Conservation (phyloP, 2,329 filamentous ascomycete species). For the Apiospora saccharicola region DNA sequence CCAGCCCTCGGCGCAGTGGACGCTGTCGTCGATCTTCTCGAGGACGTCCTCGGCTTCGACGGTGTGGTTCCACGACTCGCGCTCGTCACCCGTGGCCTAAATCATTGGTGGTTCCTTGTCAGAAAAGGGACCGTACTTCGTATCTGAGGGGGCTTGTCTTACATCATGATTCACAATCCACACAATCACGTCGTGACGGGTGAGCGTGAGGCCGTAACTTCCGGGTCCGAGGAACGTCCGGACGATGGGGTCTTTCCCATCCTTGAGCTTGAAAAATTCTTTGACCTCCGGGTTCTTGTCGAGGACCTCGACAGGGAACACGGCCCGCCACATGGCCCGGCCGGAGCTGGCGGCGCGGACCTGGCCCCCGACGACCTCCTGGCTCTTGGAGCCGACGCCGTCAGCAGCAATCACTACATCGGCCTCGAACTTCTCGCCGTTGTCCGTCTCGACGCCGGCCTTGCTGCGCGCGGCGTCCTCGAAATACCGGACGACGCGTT, state of each 20-base stretch:
- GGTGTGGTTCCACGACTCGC: slow-evolving; percentile 47
- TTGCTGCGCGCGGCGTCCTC: slow-evolving; percentile 51
- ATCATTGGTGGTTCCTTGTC: no score
- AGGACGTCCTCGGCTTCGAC: slow-evolving; percentile 46
- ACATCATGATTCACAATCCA: slow-evolving; percentile 50
- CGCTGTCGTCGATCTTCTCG: slow-evolving; percentile 24
- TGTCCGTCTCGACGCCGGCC: slow-evolving; percentile 55
- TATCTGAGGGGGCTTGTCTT: no score
- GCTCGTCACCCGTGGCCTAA: slow-evolving; percentile 40
- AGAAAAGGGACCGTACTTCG: no score
- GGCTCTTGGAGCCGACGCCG: slow-evolving; percentile 20
- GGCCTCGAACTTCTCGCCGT: slow-evolving; percentile 51
- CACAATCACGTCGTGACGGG: slow-evolving; percentile 44
- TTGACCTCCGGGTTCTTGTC: slow-evolving; percentile 42
- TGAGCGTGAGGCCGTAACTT: slow-evolving; percentile 47
- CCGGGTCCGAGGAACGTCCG: slow-evolving; percentile 54
- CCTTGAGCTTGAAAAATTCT: slow-evolving; percentile 51
- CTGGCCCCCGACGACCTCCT: slow-evolving; percentile 36
- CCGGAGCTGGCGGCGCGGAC: slow-evolving; percentile 52
- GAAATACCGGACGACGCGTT: slow-evolving; percentile 57
- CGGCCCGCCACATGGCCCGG: slow-evolving; percentile 50
- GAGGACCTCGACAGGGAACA: background rate
- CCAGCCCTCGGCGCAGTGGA: slow-evolving; percentile 26
- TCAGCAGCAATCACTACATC: slow-evolving; percentile 24
- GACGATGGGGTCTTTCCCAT: slow-evolving; percentile 49